Evolutionary conservation across 495 filamentous ascomycete species (phyloP), one percentile per base, ranked within the genome.

Genomic region (Talaromyces liani): DNA sequence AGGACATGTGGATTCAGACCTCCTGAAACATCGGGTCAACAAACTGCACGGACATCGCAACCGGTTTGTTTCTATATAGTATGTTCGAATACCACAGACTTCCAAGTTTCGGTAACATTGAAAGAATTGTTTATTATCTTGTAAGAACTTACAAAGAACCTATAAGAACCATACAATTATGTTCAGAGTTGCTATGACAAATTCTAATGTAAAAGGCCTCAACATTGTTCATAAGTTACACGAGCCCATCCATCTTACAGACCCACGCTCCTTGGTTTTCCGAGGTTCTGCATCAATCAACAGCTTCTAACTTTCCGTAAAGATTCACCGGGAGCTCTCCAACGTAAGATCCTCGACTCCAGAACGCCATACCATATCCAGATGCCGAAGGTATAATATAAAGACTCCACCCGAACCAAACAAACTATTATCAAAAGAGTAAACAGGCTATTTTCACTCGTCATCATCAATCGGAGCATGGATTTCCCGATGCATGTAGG

Each of bases 401-500:
- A 54, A 49, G 20, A 62, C 39, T 47, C 41, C 20, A 31, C 41
- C 45, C 45, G 16, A 62, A 62, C 18, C 39, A 29, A 33, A 51
- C n/a, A 54, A 54, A 29, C 53, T 56, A 56, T 27, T 22, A 54
- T 24, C 49, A 14, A 29, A 29, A 56, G 27, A 31, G 16, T 20
- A 54, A 31, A 41, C 12, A 16, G 14, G 10, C 39, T 36, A 36
- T 31, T 36, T 29, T 62, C 27, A 62, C 45, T 62, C 60, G 9
- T 62, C 60, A 12, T 62, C 60, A 25, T 62, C 60, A 24, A 62
- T 54, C 31, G 60, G 60, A 16, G 60, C 60, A 36, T 62, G 60
- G n/a, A 62, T 51, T 53, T 62, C 60, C 27, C 60, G 41, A n/a
- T 62, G 60, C 60, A 55, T 71, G 64, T 25, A 71, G 57, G 72